Percentiles rank a stretch among this genome's conserved stretches.
Conservation (phyloP, 495 filamentous ascomycete genomes). For the Immersiella caudata region DNA sequence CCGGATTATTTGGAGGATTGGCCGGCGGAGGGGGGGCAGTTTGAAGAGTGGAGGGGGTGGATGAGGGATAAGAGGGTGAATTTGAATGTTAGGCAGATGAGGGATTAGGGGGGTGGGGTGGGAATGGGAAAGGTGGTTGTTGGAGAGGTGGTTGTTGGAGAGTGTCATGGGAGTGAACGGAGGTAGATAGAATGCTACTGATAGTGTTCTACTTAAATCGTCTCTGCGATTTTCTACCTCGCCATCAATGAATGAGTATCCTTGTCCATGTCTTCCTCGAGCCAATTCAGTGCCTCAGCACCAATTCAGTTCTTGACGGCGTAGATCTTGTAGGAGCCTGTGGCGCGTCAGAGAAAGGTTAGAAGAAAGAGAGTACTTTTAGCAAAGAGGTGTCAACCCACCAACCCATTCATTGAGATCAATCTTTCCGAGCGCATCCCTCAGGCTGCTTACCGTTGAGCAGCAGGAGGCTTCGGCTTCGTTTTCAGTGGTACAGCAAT, state of each 20-base stretch:
- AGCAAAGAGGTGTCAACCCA: constrained; percentile 32
- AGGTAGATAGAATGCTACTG: neutral
- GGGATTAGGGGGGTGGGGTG: constrained; percentile 44
- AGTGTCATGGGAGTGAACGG: too few species aligned
- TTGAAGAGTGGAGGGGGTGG: constrained; percentile 76
- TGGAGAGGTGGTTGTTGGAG: neutral
- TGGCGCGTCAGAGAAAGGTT: constrained; percentile 25
- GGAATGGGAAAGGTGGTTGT: neutral
- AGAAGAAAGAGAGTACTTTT: neutral
- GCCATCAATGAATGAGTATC: too few species aligned
- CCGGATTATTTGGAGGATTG: constrained; percentile 73
- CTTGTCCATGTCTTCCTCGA: too few species aligned
- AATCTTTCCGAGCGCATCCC: constrained; percentile 13
- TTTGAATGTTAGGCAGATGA: constrained; percentile 91
- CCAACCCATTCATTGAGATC: constrained; percentile 59
- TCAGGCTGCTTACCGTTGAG: neutral
- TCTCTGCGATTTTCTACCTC: too few species aligned
- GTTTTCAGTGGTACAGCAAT: neutral
- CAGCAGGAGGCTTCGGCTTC: neutral
- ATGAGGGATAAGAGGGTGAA: constrained; percentile 85
- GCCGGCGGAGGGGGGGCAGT: constrained; percentile 62
- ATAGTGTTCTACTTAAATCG: too few species aligned
- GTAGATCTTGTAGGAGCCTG: constrained; percentile 50
- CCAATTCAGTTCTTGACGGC: constrained; percentile 39
- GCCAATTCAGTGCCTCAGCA: too few species aligned